A percentile compares a stretch with the other conserved stretches of the same genome.
These are phyloP conservation scores for Tricladium varicosporioides DNA, from an alignment of 2,329 filamentous ascomycete genomes.

Conservation along the genomic window DNA sequence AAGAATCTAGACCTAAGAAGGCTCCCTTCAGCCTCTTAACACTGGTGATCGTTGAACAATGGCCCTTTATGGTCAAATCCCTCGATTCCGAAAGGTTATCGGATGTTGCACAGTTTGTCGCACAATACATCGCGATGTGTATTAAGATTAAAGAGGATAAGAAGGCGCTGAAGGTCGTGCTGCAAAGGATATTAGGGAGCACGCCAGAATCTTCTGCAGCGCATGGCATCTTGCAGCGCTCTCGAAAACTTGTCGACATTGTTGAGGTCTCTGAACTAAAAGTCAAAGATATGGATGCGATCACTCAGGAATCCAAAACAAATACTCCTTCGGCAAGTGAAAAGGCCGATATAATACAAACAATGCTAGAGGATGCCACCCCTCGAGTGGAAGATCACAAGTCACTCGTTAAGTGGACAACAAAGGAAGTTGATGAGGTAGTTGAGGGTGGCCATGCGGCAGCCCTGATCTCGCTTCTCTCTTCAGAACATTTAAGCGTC, in stretches of 20 bases:
- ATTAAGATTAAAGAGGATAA: slow-evolving; percentile 51
- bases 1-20: slow-evolving; percentile 30
- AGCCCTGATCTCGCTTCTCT: slow-evolving; percentile 71
- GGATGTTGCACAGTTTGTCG: slow-evolving; percentile 57
- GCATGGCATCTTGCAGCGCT: slow-evolving; percentile 25
- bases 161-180: slow-evolving; percentile 43
- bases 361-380: slow-evolving; percentile 15
- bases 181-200: slow-evolving; percentile 40
- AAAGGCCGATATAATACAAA: slow-evolving; percentile 14
- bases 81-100: slow-evolving; percentile 43
- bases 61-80: slow-evolving; percentile 63
- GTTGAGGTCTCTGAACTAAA: slow-evolving; percentile 21
- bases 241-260: slow-evolving; percentile 27
- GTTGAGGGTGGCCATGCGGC: slow-evolving; percentile 74
- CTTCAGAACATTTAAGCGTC: slow-evolving; percentile 71
- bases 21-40: slow-evolving; percentile 60
- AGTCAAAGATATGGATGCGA: not conserved
- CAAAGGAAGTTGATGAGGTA: slow-evolving; percentile 75
- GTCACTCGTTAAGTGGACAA: slow-evolving; percentile 62
- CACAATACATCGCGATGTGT: slow-evolving; percentile 53
- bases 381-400: slow-evolving; percentile 42
- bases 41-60: slow-evolving; percentile 73
- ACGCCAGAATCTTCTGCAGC: slow-evolving; percentile 39
- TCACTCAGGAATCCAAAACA: not conserved
- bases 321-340: slow-evolving; percentile 14